A percentile compares a stretch with the other conserved stretches of the same genome.
These are phyloP conservation scores for Acanthamoeba lenticulata DNA, from an alignment of 208 protist species.

Conservation along the genomic window DNA sequence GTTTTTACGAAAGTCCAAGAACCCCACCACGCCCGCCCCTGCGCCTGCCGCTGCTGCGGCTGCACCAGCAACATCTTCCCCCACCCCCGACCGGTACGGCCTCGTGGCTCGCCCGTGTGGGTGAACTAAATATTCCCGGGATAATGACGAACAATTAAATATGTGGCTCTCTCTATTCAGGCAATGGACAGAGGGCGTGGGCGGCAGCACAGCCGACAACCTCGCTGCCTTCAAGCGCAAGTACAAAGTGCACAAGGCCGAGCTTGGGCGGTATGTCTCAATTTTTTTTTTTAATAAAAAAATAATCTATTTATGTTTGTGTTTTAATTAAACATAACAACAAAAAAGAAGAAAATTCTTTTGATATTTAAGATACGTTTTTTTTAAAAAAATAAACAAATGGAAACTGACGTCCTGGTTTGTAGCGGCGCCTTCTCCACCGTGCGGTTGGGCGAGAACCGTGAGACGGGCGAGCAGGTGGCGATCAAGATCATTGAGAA, in stretches of 20 bases:
- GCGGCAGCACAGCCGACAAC: neutral
- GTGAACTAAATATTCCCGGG: no score
- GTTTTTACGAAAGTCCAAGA: no score
- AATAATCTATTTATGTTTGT: neutral
- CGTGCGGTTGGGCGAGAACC: neutral
- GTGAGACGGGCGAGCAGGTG: neutral
- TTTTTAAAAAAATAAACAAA: neutral
- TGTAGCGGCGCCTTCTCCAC: neutral
- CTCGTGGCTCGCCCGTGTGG: no score
- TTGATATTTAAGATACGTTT: no score
- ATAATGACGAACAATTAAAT: no score
- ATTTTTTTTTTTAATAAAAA: neutral
- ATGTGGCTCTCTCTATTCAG: no score
- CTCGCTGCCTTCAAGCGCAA: neutral
- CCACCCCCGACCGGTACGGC: no score
- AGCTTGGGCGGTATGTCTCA: neutral
- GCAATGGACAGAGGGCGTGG: neutral
- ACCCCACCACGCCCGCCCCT: no score
- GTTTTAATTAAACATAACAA: neutral
- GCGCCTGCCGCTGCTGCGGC: no score
- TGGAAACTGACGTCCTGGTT: neutral
- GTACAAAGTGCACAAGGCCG: neutral
- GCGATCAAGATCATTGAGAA: constrained; percentile 67
- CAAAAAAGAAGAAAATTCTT: no score
- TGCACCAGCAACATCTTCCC: no score